Percentiles rank a stretch among this genome's conserved stretches.
These are phyloP conservation scores for Solanum appendiculatum DNA, from an alignment of 257 asterid genomes.

Conservation along the genomic window DNA sequence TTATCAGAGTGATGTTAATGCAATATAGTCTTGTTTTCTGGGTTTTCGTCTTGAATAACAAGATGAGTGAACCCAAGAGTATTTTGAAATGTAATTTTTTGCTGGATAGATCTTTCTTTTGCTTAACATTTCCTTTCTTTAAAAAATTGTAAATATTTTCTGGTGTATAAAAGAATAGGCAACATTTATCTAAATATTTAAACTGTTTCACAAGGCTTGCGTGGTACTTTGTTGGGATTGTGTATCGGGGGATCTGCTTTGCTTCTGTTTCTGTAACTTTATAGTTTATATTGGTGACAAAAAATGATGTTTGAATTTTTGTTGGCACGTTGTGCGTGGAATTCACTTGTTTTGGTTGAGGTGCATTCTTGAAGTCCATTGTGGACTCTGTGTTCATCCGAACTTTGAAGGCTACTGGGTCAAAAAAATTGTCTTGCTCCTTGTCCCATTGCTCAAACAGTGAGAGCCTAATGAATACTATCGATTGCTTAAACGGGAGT, in stretches of 20 bases:
- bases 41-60: neutral
- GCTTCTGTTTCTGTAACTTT: neutral
- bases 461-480: neutral
- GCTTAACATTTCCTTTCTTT: neutral
- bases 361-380: neutral
- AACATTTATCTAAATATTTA: neutral
- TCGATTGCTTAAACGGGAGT: neutral
- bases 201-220: neutral
- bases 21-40: neutral
- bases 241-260: neutral
- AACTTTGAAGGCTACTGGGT: neutral
- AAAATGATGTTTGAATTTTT: neutral
- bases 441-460: neutral
- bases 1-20: neutral
- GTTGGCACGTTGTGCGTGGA: neutral
- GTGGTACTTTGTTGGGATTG: neutral
- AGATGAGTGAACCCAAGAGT: neutral
- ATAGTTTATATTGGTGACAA: neutral
- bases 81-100: neutral
- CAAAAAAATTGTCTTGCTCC: neutral
- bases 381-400: neutral
- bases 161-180: neutral
- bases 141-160: neutral
- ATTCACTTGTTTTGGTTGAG: neutral
- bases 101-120: neutral